Evolutionary conservation across 768 basidiomycete genomes (phyloP), one percentile per base, ranked within the genome.

Genomic region (Auricularia sp.): DNA sequence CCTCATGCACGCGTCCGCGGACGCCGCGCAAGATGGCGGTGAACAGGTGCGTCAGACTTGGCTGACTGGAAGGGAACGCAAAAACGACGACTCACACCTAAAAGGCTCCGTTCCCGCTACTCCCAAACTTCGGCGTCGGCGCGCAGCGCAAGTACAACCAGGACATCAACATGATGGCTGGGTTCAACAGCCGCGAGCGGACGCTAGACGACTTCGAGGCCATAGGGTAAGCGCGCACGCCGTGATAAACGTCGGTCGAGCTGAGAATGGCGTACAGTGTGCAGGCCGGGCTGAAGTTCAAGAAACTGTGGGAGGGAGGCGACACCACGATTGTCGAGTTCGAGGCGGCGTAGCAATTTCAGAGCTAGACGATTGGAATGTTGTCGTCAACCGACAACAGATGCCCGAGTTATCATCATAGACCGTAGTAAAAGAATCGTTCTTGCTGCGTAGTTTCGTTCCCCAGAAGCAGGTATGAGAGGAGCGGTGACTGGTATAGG

Each of bases 111-210:
- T 75, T 77, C 62, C 82, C 80, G 0, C 70, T 84, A 60, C 72
- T 83, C 2, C 75, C 81, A 3, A 82, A 81, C 68, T 82, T 77
- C 62, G 81, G 80, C 18, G 73, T 76, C 6, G 81, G 78, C 1
- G 72, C 71, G 44, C 70, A 77, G 42, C 70, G 76, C 3, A 71
- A 72, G 36, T 82, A 82, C 65, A 70, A 78, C 35, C 76, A 77
- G 61, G 82, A 83, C 64, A 61, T 83, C 44, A 76, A 75, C 62
- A 81, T 83, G 81, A 77, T 80, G 76, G 53, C 70, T 16, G 33
- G 74, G 12, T 69, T 77, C 16, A 81, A 83, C 58, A 69, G 74
- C 6, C 74, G 77, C 66, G 80, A 82, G 65, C 77, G 82, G 3
- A 77, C 76, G 0, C 60, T 82, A 12, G 66, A 75, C 1, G 76